Evolutionary conservation across 169 alveolate species (phyloP).

Genomic region (Eimeria maxima): DNA sequence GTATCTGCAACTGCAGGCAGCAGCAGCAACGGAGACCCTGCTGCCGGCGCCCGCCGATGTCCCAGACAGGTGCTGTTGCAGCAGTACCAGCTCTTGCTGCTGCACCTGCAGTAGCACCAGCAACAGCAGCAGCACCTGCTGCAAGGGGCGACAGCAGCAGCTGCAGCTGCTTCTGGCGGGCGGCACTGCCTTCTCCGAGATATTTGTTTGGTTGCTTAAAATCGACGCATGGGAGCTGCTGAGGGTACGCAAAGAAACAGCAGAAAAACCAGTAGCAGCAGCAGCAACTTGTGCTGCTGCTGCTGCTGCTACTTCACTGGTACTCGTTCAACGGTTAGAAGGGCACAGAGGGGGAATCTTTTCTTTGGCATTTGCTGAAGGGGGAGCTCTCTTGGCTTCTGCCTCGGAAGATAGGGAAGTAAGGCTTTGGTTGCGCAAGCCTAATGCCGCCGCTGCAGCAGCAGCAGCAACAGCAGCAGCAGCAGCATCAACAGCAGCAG

Average conservation of each 20-base stretch:
- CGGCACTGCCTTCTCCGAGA: conserved; percentile 69
- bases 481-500: conserved; percentile 52
- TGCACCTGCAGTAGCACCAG: conserved; percentile 43
- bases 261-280: background rate
- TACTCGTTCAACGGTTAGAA: background rate
- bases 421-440: conserved; percentile 40
- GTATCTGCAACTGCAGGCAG: conserved; percentile 34
- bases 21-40: background rate
- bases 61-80: background rate
- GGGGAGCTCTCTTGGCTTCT: conserved; percentile 29
- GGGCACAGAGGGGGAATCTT: conserved; percentile 74
- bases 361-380: background rate
- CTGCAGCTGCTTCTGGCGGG: conserved; percentile 66
- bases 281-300: conserved; percentile 16
- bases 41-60: background rate
- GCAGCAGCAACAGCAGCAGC: conserved; percentile 2
- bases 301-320: background rate
- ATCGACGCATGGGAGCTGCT: background rate
- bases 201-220: conserved; percentile 32
- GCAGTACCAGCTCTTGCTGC: conserved; percentile 20
- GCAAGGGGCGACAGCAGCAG: conserved; percentile 1
- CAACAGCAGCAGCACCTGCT: background rate
- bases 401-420: conserved; percentile 75
- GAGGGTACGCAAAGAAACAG: background rate
- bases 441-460: no score